Conservation (phyloP, 148 eudicot species). For the Chenopodium suecicum region DNA sequence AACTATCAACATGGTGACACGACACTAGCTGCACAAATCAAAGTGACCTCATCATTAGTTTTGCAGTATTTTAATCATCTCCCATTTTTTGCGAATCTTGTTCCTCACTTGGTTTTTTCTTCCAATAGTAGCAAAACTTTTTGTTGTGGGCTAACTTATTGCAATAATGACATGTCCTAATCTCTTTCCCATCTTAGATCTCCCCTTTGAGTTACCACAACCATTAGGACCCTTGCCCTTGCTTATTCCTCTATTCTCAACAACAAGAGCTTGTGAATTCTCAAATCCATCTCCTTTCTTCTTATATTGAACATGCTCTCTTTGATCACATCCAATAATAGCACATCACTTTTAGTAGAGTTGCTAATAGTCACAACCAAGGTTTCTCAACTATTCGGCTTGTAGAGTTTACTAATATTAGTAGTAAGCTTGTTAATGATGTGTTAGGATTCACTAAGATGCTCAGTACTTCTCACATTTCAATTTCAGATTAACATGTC, state of each 20-base stretch:
- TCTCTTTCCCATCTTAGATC: background rate
- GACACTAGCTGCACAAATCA: too few relatives aligned
- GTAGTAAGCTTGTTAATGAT: too few relatives aligned
- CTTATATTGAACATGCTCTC: constrained; percentile 1
- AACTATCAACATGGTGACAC: too few relatives aligned
- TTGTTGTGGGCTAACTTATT: background rate
- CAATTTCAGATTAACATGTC: too few relatives aligned
- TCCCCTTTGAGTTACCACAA: background rate
- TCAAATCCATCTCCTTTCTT: background rate
- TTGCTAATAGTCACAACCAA: constrained; percentile 9
- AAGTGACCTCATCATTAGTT: too few relatives aligned
- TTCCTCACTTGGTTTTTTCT: background rate
- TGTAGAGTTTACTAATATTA: too few relatives aligned
- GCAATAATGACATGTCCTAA: background rate
- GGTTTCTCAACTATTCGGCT: constrained; percentile 4
- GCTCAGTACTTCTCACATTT: too few relatives aligned
- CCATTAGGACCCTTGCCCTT: background rate
- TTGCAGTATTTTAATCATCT: background rate
- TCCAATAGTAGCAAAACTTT: background rate
- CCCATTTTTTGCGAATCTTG: background rate
- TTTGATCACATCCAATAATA: constrained; percentile 11
- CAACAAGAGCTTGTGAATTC: background rate
- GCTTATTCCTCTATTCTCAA: background rate
- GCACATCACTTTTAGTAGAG: background rate
- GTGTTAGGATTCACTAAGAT: too few relatives aligned